phyloP scores from a whole-genome alignment of 2,329 filamentous ascomycete species.

The Pseudocercospora fuligena region DNA sequence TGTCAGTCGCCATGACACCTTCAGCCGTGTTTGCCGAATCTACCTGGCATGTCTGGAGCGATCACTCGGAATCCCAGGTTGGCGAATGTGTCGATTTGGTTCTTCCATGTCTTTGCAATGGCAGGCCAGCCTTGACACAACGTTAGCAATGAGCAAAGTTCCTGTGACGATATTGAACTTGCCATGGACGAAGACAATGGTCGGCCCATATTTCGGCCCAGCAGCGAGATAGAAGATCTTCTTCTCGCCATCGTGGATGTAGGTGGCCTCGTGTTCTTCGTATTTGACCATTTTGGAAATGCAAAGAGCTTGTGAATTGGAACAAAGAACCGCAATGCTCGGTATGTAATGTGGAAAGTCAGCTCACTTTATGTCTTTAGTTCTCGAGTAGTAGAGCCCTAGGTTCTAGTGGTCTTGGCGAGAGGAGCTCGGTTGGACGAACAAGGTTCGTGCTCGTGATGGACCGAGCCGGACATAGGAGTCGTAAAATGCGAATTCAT shows the following conservation, averaged over 20 bases:
- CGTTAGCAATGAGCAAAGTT: background rate
- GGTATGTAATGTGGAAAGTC: background rate
- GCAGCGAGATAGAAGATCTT: constrained; percentile 37
- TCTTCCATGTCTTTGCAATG: constrained; percentile 44
- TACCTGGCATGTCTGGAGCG: constrained; percentile 42
- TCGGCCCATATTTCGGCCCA: constrained; percentile 34
- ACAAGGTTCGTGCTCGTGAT: background rate
- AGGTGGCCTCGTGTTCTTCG: constrained; percentile 31
- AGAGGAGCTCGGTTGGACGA: background rate
- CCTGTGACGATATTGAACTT: background rate
- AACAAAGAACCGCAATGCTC: background rate
- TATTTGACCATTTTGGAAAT: constrained; percentile 22
- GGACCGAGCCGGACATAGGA: background rate
- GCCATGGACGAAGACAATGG: constrained; percentile 39
- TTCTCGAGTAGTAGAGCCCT: background rate
- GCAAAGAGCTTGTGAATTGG: background rate
- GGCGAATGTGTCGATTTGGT: constrained; percentile 41
- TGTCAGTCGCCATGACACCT: background rate
- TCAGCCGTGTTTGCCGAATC: background rate
- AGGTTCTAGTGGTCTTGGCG: background rate
- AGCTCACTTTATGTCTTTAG: constrained; percentile 1
- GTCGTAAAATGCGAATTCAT: background rate
- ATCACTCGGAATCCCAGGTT: constrained; percentile 34
- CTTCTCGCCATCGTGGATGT: constrained; percentile 28
- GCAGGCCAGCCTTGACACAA: constrained; percentile 40